A percentile compares a stretch with the other conserved stretches of the same genome.
These are phyloP conservation scores for Funneliformis caledonium DNA, from an alignment of 371 early-diverging fungal genomes.

Conservation along the genomic window DNA sequence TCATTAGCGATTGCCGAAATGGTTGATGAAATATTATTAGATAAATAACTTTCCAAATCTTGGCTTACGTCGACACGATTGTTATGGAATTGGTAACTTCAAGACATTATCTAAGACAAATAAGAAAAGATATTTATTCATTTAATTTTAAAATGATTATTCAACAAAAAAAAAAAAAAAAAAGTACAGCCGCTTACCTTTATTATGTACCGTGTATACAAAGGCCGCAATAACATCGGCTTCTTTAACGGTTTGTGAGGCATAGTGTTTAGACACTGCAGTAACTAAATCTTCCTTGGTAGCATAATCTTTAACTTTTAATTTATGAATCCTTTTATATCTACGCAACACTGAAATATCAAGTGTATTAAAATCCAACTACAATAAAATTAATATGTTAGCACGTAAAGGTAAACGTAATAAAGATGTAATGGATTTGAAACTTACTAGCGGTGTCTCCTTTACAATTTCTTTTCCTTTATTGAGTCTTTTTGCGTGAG, in stretches of 20 bases:
- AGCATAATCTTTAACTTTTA: slow-evolving; percentile 23
- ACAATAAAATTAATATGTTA: background rate
- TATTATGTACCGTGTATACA: slow-evolving; percentile 29
- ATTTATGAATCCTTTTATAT: slow-evolving; percentile 23
- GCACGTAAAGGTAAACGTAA: background rate
- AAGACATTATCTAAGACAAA: slow-evolving; percentile 1
- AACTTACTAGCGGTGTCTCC: background rate
- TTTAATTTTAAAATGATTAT: background rate
- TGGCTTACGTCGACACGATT: too few relatives aligned
- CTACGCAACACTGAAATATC: slow-evolving; percentile 32
- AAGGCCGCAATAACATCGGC: slow-evolving; percentile 20
- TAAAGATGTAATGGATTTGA: background rate
- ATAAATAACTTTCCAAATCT: background rate
- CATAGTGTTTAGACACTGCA: slow-evolving; percentile 23
- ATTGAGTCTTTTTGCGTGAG: background rate
- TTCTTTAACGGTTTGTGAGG: background rate
- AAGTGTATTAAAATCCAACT: slow-evolving; percentile 20
- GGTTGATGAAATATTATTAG: slow-evolving; percentile 51
- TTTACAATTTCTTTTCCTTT: slow-evolving; percentile 13
- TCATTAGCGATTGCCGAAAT: slow-evolving; percentile 83
- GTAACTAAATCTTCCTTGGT: slow-evolving; percentile 25
- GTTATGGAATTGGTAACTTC: slow-evolving; percentile 24
- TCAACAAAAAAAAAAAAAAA: background rate
- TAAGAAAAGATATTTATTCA: background rate
- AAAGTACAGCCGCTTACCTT: background rate